Evolutionary conservation across 345 rosid species (phyloP).

Genomic region (Gossypium ekmanianum): DNA sequence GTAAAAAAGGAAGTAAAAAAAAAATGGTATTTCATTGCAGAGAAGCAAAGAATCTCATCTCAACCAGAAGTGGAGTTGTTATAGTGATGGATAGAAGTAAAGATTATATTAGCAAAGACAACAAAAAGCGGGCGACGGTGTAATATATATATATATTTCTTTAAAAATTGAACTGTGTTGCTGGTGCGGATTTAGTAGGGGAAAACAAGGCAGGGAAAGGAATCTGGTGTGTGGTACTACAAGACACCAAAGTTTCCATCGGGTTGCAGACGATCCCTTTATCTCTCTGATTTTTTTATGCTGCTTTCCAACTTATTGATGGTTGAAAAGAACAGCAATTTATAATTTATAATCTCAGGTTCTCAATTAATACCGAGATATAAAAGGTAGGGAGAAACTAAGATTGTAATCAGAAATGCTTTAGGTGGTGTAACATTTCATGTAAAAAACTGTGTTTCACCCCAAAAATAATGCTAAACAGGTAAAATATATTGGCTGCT

Average conservation of each 20-base stretch:
- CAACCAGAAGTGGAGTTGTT: conserved; percentile 7
- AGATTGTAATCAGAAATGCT: no score
- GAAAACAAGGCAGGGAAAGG: conserved; percentile 13
- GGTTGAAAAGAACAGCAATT: no score
- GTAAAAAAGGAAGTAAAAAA: neutral
- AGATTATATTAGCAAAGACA: neutral
- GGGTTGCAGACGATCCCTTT: no score
- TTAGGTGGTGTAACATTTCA: no score
- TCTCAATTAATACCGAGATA: no score
- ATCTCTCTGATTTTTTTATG: no score
- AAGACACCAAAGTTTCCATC: conserved; percentile 19
- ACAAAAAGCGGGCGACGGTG: neutral
- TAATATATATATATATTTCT: neutral
- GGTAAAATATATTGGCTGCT: no score
- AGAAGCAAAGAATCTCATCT: neutral
- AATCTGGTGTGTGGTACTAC: conserved; percentile 33
- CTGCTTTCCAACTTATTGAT: no score
- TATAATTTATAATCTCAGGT: no score
- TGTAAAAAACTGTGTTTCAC: no score
- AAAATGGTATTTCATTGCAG: neutral
- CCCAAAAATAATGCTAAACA: no score
- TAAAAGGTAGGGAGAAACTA: no score
- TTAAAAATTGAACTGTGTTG: neutral
- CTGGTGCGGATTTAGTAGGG: neutral
- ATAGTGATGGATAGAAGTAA: neutral